Base-by-base conservation (phyloP, 495 filamentous ascomycete species). In the Viridothelium virens region DNA sequence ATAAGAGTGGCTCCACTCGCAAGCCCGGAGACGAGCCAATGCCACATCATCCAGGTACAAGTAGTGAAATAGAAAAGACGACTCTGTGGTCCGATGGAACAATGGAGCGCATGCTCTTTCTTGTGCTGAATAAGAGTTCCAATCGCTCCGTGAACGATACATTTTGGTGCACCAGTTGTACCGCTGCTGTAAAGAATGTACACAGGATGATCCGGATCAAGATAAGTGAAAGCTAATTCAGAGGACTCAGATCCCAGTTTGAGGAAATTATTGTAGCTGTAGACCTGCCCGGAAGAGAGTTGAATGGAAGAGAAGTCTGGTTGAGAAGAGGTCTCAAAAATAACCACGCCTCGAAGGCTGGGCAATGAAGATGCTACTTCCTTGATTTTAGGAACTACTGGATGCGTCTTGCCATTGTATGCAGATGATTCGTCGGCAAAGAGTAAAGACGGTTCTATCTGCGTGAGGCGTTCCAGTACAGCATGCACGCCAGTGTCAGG, bases 1-100 rank as follows among this genome's bases (percentile, higher is more conserved):
- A 96, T 83, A 48, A 96, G 80, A 0, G 90, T 92, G 6, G 88
- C 82, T 65, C 91, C 92, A 63, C 83, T 86, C 11, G 90, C 88
- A 9, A 96, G 83, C 0, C 84, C 90, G 4, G 90, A 92, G 25
- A 96, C 85, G 53, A 91, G 85, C 92, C 92, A 96, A 74, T 96
- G 92, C 89, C 91, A 94, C 92, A 96, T 96, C 91, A 96, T 94
- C 91, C 89, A 94, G 3, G 92, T 95, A 38, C 85, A 87, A 2
- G 92, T 96, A 2, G 92, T 96, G 73, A 91, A 96, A 77, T 94
- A 96, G 78, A 85, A 93, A 67, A 90, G 82, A 2, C 85, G 80
- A 67, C 86, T 84, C 14, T 83, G 81, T 0, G 84, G 82, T 6
- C 78, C 79, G 69, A 97, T 85, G 36, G 89, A 87, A 72, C 88